Evolutionary conservation across 1,139 yeast species (phyloP), one percentile per base, ranked within the genome.

Genomic region (Kodamaea ohmeri): DNA sequence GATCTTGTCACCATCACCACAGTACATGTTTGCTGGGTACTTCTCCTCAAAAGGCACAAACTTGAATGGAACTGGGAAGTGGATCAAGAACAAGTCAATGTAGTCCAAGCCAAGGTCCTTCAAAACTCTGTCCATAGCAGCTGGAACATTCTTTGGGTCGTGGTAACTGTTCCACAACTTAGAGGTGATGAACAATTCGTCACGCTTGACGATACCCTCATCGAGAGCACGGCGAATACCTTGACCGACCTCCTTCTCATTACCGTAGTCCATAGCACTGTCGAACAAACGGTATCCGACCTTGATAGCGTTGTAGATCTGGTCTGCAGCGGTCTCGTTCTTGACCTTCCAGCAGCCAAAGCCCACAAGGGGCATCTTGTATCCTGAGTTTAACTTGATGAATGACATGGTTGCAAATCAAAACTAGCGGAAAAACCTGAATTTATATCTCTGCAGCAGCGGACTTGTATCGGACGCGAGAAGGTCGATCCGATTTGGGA

Each of bases 91-190:
- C 53, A 83, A 63, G 63, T 83, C 95, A 46, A 83, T 50, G 64
- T 82, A 84, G 30, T 83, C 92, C 51, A 84, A 64, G 25, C 73
- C 64, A 64, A 84, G 67, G 54, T 83, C 92, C 22, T 60, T 47
- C 53, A 86, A 71, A 42, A 86, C 82, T 52, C 72, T 79, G 47
- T 79, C 65, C 50, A 84, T 63, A 13, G 88, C 88, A 40, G 56
- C 48, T 46, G 67, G 75, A 39, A 78, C 83, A 49, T 75, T 58
- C 48, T 78, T 71, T 26, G 81, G 81, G 63, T 79, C 80, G 59
- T 85, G 95, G 72, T 58, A 83, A 49, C 65, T 70, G 71, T 85
- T 86, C 94, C 95, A 86, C 52, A 84, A 69, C 65, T 87, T 87
- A 40, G 95, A 83, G 34, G 85, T 83, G 49, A 86, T 69, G 58